Evolutionary conservation across 805 yeast genomes (phyloP).

Genomic region (Hanseniaspora vineae): DNA sequence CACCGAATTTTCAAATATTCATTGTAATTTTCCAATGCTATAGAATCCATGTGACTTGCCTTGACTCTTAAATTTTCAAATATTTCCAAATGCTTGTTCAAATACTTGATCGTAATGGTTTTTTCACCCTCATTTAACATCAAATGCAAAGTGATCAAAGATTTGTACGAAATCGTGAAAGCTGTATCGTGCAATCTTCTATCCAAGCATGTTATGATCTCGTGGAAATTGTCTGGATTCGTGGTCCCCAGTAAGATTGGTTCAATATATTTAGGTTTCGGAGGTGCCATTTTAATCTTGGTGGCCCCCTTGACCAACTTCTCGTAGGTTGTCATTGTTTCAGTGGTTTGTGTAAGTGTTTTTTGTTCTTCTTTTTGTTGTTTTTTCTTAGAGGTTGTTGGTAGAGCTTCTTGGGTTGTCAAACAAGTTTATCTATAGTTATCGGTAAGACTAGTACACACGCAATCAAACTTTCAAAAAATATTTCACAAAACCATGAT

Average conservation of each 20-base stretch:
- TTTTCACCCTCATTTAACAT: constrained; percentile 87
- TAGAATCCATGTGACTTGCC: constrained; percentile 32
- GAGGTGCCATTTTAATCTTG: constrained; percentile 84
- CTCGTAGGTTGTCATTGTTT: constrained; percentile 47
- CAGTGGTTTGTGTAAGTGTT: not conserved
- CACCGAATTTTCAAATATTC: constrained; percentile 59
- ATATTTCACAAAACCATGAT: too few relatives aligned
- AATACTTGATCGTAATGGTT: constrained; percentile 55
- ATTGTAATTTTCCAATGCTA: constrained; percentile 51
- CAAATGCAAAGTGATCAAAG: constrained; percentile 73
- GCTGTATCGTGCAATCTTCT: constrained; percentile 61
- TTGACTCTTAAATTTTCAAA: constrained; percentile 30
- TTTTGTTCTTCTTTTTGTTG: not conserved
- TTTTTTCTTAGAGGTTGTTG: not conserved
- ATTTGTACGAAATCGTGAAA: constrained; percentile 85
- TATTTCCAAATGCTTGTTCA: constrained; percentile 36
- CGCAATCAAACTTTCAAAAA: too few relatives aligned
- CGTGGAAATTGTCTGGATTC: constrained; percentile 36
- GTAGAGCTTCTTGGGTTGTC: too few relatives aligned
- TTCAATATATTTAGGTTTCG: constrained; percentile 90
- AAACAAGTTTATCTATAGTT: too few relatives aligned
- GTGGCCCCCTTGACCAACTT: constrained; percentile 73
- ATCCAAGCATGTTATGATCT: constrained; percentile 54
- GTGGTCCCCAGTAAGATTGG: constrained; percentile 56
- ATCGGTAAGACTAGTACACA: too few relatives aligned